phyloP scores from a whole-genome alignment of 1,284 basidiomycete species.

The Ceratobasidium sp. region DNA sequence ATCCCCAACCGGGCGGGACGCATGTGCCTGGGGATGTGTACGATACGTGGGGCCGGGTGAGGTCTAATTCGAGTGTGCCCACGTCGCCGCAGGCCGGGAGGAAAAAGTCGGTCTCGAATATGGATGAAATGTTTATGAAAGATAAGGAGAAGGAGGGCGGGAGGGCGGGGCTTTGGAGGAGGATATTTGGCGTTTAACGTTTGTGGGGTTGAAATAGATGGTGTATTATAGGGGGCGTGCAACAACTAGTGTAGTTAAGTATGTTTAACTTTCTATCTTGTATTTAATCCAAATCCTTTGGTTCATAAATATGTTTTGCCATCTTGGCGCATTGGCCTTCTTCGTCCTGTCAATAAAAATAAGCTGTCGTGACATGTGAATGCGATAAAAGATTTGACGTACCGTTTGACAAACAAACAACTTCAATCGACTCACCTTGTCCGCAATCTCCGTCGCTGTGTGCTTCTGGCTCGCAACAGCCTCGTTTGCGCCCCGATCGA shows the following conservation, averaged over 20 bases:
- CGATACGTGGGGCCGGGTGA: constrained; percentile 32
- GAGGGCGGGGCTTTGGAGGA: constrained; percentile 23
- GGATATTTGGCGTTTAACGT: constrained; percentile 31
- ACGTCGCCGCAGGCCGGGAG: constrained; percentile 1
- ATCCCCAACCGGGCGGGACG: constrained; percentile 20
- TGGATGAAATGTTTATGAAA: constrained; percentile 1
- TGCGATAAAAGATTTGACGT: not conserved
- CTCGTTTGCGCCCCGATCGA: constrained; percentile 62
- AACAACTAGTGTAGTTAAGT: constrained; percentile 12
- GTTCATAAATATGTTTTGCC: constrained; percentile 45
- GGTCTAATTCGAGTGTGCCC: not conserved
- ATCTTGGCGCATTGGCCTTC: constrained; percentile 55
- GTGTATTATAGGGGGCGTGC: constrained; percentile 6
- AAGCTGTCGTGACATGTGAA: not conserved
- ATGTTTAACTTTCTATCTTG: not conserved
- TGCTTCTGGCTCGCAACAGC: constrained; percentile 50
- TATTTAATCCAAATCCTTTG: constrained; percentile 27
- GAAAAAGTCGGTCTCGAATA: constrained; percentile 20
- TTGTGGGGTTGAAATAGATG: not conserved
- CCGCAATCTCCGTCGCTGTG: constrained; percentile 56
- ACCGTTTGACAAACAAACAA: constrained; percentile 61
- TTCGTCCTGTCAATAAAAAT: constrained; percentile 53
- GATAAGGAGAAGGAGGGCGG: not conserved
- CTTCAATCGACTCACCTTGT: constrained; percentile 53
- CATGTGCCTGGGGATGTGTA: not conserved